Evolutionary conservation across 139 green algal genomes (phyloP).

Genomic region (Pleodorina starrii): DNA sequence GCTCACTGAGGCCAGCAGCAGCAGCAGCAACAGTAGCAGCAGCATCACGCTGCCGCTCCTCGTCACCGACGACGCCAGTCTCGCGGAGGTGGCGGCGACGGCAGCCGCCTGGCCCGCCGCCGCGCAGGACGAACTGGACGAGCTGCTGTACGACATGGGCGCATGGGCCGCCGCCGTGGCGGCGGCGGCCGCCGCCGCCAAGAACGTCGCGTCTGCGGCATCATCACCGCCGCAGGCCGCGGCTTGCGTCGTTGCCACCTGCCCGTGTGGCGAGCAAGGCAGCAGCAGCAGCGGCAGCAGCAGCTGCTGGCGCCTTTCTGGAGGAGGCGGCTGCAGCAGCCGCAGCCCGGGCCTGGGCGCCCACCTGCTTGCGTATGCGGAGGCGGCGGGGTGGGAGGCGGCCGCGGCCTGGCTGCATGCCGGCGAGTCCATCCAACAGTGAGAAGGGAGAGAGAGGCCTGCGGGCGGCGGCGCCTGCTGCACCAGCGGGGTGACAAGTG

Average conservation of each 20-base stretch:
- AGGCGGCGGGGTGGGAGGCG: neutral
- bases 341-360: neutral
- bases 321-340: neutral
- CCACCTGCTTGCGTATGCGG: neutral
- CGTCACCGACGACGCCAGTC: neutral
- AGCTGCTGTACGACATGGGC: slow-evolving; percentile 13
- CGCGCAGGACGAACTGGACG: neutral
- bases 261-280: too few species aligned
- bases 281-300: neutral
- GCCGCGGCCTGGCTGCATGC: neutral
- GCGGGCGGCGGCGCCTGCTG: too few species aligned
- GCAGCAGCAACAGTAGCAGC: too few species aligned
- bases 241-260: neutral
- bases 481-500: too few species aligned
- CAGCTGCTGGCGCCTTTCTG: neutral
- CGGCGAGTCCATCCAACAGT: too few species aligned
- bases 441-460: too few species aligned
- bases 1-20: too few species aligned
- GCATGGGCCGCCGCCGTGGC: neutral
- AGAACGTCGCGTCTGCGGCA: neutral
- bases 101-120: neutral
- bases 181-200: neutral
- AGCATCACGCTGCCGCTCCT: neutral
- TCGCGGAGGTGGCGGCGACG: neutral
- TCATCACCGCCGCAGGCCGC: neutral